These are phyloP conservation scores for Salicornia ramosissima DNA, from an alignment of 148 eudicot species.

Conservation along the genomic window DNA sequence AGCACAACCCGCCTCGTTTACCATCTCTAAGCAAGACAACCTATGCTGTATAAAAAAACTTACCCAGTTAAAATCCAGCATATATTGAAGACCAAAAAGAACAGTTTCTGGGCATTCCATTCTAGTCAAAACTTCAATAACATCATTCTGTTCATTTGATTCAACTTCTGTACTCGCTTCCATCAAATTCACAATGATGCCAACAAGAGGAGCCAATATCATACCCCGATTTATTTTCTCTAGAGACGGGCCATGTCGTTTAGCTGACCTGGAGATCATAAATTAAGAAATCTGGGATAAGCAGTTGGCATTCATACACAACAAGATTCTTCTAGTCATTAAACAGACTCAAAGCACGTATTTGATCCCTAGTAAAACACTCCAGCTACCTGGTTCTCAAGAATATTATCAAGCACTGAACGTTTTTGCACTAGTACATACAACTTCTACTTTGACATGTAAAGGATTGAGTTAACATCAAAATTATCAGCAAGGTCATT, in stretches of 20 bases:
- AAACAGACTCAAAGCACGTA: not conserved
- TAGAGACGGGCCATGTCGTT: slow-evolving; percentile 65
- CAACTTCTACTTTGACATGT: too few species aligned
- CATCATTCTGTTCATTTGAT: slow-evolving; percentile 49
- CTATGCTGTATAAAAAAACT: slow-evolving; percentile 36
- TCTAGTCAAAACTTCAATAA: slow-evolving; percentile 70
- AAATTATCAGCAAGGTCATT: too few species aligned
- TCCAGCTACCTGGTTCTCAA: not conserved
- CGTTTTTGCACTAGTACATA: too few species aligned
- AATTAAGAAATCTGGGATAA: not conserved
- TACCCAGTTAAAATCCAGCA: slow-evolving; percentile 76
- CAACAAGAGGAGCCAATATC: slow-evolving; percentile 92
- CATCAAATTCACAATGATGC: slow-evolving; percentile 71
- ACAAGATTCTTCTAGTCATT: not conserved
- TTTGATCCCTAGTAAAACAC: not conserved
- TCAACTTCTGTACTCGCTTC: slow-evolving; percentile 51
- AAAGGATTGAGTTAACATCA: too few species aligned
- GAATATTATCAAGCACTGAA: too few species aligned
- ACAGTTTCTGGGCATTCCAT: slow-evolving; percentile 84
- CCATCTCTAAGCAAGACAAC: too few species aligned
- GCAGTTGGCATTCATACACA: not conserved
- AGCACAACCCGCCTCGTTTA: too few species aligned
- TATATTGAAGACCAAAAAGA: slow-evolving; percentile 64
- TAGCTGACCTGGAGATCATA: slow-evolving; percentile 46
- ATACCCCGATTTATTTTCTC: slow-evolving; percentile 77